Evolutionary conservation across 2,329 filamentous ascomycete species (phyloP).

Genomic region (Penicillium sp.): DNA sequence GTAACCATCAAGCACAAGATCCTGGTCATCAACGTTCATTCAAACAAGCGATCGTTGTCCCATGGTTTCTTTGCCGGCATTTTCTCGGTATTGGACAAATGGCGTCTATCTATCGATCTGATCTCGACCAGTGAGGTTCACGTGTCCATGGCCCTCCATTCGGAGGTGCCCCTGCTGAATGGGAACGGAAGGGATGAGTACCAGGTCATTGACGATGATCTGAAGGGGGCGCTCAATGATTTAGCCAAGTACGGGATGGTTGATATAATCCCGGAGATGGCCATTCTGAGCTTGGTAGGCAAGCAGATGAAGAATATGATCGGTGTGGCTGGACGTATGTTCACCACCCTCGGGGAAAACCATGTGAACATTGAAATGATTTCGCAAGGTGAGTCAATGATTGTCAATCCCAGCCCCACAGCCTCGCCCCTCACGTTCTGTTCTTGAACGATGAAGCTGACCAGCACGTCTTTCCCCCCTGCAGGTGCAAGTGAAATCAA

Average conservation of each 20-base stretch:
- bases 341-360: slow-evolving; percentile 86
- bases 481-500: slow-evolving; percentile 96
- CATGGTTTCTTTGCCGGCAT: slow-evolving; percentile 95
- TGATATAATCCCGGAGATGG: slow-evolving; percentile 85
- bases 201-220: slow-evolving; percentile 57
- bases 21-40: slow-evolving; percentile 95
- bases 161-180: slow-evolving; percentile 56
- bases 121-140: slow-evolving; percentile 97
- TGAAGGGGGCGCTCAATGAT: slow-evolving; percentile 62
- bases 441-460: slow-evolving; percentile 13
- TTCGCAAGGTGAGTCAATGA: slow-evolving; percentile 68
- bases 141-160: slow-evolving; percentile 93
- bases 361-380: slow-evolving; percentile 99
- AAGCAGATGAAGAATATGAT: slow-evolving; percentile 98
- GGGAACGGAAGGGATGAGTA: slow-evolving; percentile 46
- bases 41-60: slow-evolving; percentile 90
- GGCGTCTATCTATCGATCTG: slow-evolving; percentile 85
- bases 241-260: slow-evolving; percentile 80
- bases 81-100: slow-evolving; percentile 81
- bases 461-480: slow-evolving; percentile 13
- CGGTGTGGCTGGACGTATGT: slow-evolving; percentile 90
- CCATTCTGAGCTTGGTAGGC: slow-evolving; percentile 89
- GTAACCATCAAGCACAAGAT: slow-evolving; percentile 98
- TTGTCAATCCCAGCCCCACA: slow-evolving; percentile 9
- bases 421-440: slow-evolving; percentile 1